Percentiles rank a stretch among this genome's conserved stretches.
Evolutionary conservation across 305 asterid species (phyloP).

Genomic region (Salvia sclarea): DNA sequence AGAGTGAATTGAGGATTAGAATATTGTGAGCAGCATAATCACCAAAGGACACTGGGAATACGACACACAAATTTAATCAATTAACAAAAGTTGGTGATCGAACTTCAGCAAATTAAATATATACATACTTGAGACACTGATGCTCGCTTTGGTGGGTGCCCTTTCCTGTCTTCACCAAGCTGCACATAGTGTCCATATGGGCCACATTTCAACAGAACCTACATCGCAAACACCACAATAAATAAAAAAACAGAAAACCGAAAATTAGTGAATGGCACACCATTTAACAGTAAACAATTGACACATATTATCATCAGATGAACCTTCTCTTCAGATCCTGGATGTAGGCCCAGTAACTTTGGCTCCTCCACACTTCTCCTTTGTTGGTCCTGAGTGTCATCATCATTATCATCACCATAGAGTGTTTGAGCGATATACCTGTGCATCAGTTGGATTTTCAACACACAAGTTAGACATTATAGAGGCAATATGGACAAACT

Average conservation of each 20-base stretch:
- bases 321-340: slow-evolving; percentile 78
- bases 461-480: slow-evolving; percentile 8
- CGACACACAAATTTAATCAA: background rate
- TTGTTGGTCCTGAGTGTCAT: slow-evolving; percentile 41
- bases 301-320: slow-evolving; percentile 17
- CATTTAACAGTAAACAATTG: background rate
- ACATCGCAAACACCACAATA: slow-evolving; percentile 22
- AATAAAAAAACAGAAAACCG: slow-evolving; percentile 11
- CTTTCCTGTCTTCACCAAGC: slow-evolving; percentile 91
- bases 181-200: slow-evolving; percentile 89
- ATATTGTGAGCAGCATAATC: background rate
- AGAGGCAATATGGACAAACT: slow-evolving; percentile 18
- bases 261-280: slow-evolving; percentile 17
- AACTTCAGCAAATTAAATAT: slow-evolving; percentile 26
- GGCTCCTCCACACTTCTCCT: slow-evolving; percentile 57
- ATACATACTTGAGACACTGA: slow-evolving; percentile 61
- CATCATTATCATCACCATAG: slow-evolving; percentile 77
- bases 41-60: background rate
- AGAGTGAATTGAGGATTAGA: slow-evolving; percentile 12
- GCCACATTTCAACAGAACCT: slow-evolving; percentile 83
- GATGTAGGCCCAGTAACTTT: slow-evolving; percentile 71
- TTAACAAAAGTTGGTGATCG: background rate
- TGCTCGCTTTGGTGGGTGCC: slow-evolving; percentile 79
- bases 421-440: slow-evolving; percentile 86
- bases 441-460: slow-evolving; percentile 31